A percentile compares a stretch with the other conserved stretches of the same genome.
Evolutionary conservation across 208 protist species (phyloP).

Genomic region (Naegleria fowleri): DNA sequence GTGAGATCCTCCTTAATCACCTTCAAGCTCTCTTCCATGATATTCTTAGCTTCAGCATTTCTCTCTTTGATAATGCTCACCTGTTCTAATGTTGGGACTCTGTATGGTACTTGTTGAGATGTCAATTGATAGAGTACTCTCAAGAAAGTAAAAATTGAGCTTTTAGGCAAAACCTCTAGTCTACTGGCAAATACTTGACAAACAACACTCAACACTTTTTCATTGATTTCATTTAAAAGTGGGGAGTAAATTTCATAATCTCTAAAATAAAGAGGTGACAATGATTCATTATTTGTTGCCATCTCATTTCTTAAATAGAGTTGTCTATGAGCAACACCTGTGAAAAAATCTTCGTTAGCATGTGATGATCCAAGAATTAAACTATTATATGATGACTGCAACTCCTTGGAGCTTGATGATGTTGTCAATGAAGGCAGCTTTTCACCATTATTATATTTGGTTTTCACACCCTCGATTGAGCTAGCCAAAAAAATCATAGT

Average conservation of each 20-base stretch:
- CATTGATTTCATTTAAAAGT: not conserved
- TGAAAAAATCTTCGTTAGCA: not conserved
- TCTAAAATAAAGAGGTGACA: not conserved
- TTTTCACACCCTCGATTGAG: not conserved
- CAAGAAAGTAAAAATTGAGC: not conserved
- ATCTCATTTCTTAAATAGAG: not conserved
- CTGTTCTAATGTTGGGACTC: not conserved
- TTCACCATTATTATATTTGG: not conserved
- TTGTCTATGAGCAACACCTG: not conserved
- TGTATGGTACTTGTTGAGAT: not conserved
- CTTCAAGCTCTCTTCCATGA: constrained; percentile 9
- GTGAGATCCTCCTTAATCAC: not conserved
- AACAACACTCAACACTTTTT: not conserved
- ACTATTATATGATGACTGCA: not conserved
- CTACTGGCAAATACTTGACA: not conserved
- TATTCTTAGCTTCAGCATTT: not conserved
- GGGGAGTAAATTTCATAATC: not conserved
- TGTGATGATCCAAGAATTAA: not conserved
- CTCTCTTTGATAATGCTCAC: not conserved
- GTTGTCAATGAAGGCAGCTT: not conserved
- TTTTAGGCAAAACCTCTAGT: not conserved
- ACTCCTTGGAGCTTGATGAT: not conserved
- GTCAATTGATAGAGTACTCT: not conserved
- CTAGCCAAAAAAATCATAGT: not conserved
- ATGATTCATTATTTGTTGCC: not conserved